Base-by-base conservation (phyloP, 768 basidiomycete genomes). In the Ramaria sp. region DNA sequence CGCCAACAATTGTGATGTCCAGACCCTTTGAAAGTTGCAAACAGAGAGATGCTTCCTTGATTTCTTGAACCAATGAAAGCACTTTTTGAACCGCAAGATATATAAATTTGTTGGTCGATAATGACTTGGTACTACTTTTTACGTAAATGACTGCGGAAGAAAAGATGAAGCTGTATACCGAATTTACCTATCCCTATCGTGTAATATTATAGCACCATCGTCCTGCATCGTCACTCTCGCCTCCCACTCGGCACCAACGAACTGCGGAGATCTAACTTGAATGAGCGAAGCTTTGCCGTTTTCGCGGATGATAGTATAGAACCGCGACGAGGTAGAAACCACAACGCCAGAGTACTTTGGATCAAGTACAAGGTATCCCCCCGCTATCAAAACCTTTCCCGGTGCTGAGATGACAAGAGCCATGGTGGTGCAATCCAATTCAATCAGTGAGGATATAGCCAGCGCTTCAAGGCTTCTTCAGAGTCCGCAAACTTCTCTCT, bases 311-410 rank as follows among this genome's bases (percentile, higher is more conserved):
- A 82, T 78, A 22, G 92, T 83, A 69, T 94, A 98, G 71, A 99
- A 98, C 38, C 96, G 81, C 20, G 92, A 91, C 10, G 90, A 90
- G 15, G 95, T 93, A 0, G 92, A 89, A 43, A 98, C 78, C 43
- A 94, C 93, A 56, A 89, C 70, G 48, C 95, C 96, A 28, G 85
- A 81, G 65, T 88, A 91, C 5, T 75, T 70, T 18, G 80, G 83
- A 68, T 98, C 93, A 58, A 98, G 85, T 27, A 99, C 91, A 59
- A 99, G 87, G 71, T 98, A 99, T 1, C 96, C 96, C 1, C 96
- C 96, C 9, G 94, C 91, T 52, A 96, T 67, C 53, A 99, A 78
- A 49, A 96, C 94, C 69, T 99, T 99, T 58, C 95, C 95, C 9
- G 95, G 89, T 1, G 93, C 80, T 32, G 94, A 97, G 57, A 96